phyloP scores from a whole-genome alignment of 805 yeast genomes.

The Kodamaea fukazawae region DNA sequence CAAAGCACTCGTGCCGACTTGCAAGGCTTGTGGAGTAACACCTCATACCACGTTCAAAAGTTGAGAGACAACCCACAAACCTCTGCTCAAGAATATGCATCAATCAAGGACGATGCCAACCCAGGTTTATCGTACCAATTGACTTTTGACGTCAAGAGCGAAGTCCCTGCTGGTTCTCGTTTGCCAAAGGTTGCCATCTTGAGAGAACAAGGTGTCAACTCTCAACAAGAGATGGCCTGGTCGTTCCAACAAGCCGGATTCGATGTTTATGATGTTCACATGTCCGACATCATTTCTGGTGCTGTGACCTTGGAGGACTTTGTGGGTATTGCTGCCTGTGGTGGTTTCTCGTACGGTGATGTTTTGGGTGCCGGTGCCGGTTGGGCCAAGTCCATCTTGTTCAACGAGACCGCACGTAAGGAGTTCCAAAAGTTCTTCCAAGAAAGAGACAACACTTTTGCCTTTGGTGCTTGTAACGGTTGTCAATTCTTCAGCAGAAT shows the following conservation, averaged over 20 bases:
- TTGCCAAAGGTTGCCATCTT: constrained; percentile 88
- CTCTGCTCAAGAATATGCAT: constrained; percentile 79
- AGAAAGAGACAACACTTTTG: constrained; percentile 87
- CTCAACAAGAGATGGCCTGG: constrained; percentile 98
- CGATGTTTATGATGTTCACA: constrained; percentile 90
- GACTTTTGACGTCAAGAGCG: constrained; percentile 55
- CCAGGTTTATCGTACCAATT: constrained; percentile 87
- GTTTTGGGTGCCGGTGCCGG: constrained; percentile 98
- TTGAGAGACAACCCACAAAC: constrained; percentile 91
- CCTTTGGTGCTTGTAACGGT: constrained; percentile 98
- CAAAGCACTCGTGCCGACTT: constrained; percentile 61
- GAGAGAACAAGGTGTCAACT: constrained; percentile 98
- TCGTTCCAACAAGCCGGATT: constrained; percentile 94
- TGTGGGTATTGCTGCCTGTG: constrained; percentile 96
- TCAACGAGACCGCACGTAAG: constrained; percentile 69
- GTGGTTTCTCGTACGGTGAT: constrained; percentile 98
- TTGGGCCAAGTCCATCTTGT: constrained; percentile 96
- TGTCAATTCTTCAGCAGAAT: constrained; percentile 93
- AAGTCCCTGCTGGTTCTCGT: not conserved
- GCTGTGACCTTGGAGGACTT: constrained; percentile 70
- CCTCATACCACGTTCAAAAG: constrained; percentile 86
- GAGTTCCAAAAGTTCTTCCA: constrained; percentile 82
- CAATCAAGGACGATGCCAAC: constrained; percentile 74
- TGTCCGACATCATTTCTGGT: constrained; percentile 86
- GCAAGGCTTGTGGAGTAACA: constrained; percentile 82